Base-by-base conservation (phyloP, 2,329 filamentous ascomycete species). In the Hymenoscyphus occultus region DNA sequence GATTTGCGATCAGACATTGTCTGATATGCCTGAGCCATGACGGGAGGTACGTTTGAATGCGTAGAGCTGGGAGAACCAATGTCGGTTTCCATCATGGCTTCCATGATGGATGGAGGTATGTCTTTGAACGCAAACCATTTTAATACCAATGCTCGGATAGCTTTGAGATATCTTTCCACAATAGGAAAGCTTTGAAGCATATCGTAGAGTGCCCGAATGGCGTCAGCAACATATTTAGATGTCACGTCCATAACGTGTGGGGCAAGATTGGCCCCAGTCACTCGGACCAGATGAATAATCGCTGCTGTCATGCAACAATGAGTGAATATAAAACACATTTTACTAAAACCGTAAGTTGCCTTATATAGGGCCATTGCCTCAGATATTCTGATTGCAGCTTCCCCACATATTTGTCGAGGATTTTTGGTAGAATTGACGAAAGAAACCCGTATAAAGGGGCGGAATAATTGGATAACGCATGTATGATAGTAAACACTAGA, bases 401-500 rank as follows among this genome's bases (percentile, higher is more conserved):
- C 69, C 35, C 56, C 63, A 59, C 71, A 73, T 2, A 74, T 67
- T 22, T 71, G 67, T 1, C 67, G 66, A 2, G 73, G 72, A 6
- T 65, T 65, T 39, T 67, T 65, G 61, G 66, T 58, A 14, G 63
- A 61, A 56, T 70, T 66, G 4, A 72, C 66, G 32, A 72, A 69
- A 5, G 64, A 60, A 4, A 71, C 64, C 19, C 65, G 65, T 9
- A 73, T 59, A 48, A 92, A 80, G 0, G 90, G 90, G 6, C 90
- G 83, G 74, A 92, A 92, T 0, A 92, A 81, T 31, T 90, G 82
- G 0, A 89, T 76, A 13, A 88, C 86, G 48, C 85, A 83, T 67
- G 87, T 88, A 71, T 90, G 83, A 73, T 90, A 89, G 67, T 89
- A 86, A 84, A 90, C 87, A 75, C 85, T 88, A 56, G 40, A 45